Percentiles rank a stretch among this genome's conserved stretches.
These are phyloP conservation scores for Vitrella brassicaformis DNA, from an alignment of 73 alveolate genomes.

Conservation along the genomic window DNA sequence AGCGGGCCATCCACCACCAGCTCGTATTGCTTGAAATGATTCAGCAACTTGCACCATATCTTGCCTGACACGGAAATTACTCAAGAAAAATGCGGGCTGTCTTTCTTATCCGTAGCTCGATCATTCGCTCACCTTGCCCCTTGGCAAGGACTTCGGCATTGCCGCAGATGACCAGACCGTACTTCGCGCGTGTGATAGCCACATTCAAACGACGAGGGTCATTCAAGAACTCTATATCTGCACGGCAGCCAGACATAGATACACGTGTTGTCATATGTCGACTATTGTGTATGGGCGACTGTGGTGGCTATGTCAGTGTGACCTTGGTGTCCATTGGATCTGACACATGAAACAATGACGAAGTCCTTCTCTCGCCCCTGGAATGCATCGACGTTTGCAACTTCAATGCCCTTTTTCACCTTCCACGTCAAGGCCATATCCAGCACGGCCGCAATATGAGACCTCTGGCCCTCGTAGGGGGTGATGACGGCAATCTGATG, in stretches of 20 bases:
- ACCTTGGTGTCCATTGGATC: slow-evolving; percentile 71
- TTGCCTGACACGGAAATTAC: no score
- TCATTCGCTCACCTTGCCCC: slow-evolving; percentile 1
- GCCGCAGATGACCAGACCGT: slow-evolving; percentile 94
- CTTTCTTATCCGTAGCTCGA: no score
- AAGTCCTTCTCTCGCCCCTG: slow-evolving; percentile 98
- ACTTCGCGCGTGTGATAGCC: slow-evolving; percentile 98
- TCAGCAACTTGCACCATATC: slow-evolving; percentile 85
- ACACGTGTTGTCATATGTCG: no score
- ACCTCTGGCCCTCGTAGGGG: slow-evolving; percentile 99
- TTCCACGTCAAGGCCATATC: no score
- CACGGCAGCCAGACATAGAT: no score
- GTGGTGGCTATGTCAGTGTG: no score
- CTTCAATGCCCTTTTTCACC: slow-evolving; percentile 74
- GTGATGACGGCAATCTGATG: slow-evolving; percentile 92
- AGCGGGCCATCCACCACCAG: slow-evolving; percentile 91
- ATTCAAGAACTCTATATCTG: slow-evolving; percentile 90
- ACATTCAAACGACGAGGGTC: slow-evolving; percentile 98
- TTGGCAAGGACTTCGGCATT: slow-evolving; percentile 77
- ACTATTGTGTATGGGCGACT: no score
- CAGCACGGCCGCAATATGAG: slow-evolving; percentile 48
- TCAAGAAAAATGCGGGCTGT: no score
- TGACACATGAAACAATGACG: slow-evolving; percentile 91
- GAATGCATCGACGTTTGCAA: slow-evolving; percentile 96
- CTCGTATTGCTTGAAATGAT: slow-evolving; percentile 84